Percentiles rank a stretch among this genome's conserved stretches.
phyloP scores from a whole-genome alignment of 495 filamentous ascomycete genomes.

The Neurospora sp. region DNA sequence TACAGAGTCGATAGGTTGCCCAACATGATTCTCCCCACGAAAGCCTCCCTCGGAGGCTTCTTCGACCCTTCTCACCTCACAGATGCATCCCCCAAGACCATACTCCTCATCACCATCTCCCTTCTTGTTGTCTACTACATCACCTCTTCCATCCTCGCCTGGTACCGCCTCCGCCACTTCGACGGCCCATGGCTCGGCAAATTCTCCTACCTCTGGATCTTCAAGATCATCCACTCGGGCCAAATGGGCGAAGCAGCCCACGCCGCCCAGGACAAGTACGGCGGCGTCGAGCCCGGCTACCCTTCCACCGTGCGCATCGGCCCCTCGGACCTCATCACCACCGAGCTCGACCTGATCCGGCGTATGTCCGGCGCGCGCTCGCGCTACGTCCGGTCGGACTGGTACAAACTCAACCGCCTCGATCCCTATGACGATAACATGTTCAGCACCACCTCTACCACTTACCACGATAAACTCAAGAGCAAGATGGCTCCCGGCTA shows the following conservation, averaged over 20 bases:
- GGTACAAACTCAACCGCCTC: slow-evolving; percentile 19
- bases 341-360: slow-evolving; percentile 26
- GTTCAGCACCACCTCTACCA: slow-evolving; percentile 27
- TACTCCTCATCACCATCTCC: neutral
- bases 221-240: slow-evolving; percentile 4
- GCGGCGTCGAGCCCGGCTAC: slow-evolving; percentile 15
- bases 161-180: slow-evolving; percentile 14
- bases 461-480: slow-evolving; percentile 29
- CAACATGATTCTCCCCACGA: neutral
- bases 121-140: slow-evolving; percentile 5
- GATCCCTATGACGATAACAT: slow-evolving; percentile 32
- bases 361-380: slow-evolving; percentile 24
- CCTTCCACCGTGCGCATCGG: slow-evolving; percentile 39
- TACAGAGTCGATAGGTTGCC: neutral
- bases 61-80: neutral
- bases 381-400: slow-evolving; percentile 21
- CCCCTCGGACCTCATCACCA: slow-evolving; percentile 38
- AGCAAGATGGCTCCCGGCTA: slow-evolving; percentile 33
- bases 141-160: slow-evolving; percentile 3
- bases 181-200: slow-evolving; percentile 11
- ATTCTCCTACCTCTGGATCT: slow-evolving; percentile 15
- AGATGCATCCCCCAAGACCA: neutral
- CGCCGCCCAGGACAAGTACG: slow-evolving; percentile 18
- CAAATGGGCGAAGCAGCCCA: slow-evolving; percentile 4
- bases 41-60: neutral